Evolutionary conservation across 495 filamentous ascomycete genomes (phyloP).

Genomic region (Penicillium daleae): DNA sequence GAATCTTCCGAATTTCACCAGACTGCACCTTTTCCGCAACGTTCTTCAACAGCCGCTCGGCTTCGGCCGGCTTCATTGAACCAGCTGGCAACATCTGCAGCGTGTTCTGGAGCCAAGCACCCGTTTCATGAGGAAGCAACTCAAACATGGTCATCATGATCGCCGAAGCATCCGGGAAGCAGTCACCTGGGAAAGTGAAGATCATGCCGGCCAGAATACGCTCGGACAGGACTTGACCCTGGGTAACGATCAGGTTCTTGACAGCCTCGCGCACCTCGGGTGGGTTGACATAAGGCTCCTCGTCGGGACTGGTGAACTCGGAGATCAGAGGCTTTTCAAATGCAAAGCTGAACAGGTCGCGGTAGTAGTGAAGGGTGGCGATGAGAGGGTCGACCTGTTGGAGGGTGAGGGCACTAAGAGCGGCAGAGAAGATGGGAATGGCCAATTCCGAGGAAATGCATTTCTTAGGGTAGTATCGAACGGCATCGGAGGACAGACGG

Average conservation of each 20-base stretch:
- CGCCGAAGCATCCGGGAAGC: constrained; percentile 89
- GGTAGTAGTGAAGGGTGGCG: constrained; percentile 89
- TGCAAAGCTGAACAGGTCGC: constrained; percentile 90
- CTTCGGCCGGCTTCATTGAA: constrained; percentile 68
- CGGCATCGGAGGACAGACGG: constrained; percentile 84
- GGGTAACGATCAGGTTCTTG: constrained; percentile 65
- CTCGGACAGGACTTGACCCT: constrained; percentile 81
- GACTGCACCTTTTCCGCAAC: constrained; percentile 69
- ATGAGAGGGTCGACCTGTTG: constrained; percentile 90
- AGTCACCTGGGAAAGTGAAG: constrained; percentile 95
- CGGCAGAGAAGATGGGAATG: constrained; percentile 81
- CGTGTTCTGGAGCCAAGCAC: constrained; percentile 78
- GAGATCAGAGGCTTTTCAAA: constrained; percentile 76
- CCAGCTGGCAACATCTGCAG: constrained; percentile 82
- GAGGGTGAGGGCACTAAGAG: constrained; percentile 79
- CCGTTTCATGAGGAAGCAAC: constrained; percentile 75
- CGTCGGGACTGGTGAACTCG: constrained; percentile 55
- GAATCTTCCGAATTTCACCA: constrained; percentile 79
- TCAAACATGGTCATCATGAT: constrained; percentile 90
- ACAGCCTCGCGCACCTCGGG: constrained; percentile 71
- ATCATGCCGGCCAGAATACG: constrained; percentile 95
- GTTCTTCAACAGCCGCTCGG: constrained; percentile 65
- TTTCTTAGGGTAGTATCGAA: constrained; percentile 87
- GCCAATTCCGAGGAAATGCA: constrained; percentile 78
- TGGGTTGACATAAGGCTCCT: constrained; percentile 53